Base-by-base conservation (phyloP, 2,329 filamentous ascomycete genomes). In the Aureobasidium pullulans region DNA sequence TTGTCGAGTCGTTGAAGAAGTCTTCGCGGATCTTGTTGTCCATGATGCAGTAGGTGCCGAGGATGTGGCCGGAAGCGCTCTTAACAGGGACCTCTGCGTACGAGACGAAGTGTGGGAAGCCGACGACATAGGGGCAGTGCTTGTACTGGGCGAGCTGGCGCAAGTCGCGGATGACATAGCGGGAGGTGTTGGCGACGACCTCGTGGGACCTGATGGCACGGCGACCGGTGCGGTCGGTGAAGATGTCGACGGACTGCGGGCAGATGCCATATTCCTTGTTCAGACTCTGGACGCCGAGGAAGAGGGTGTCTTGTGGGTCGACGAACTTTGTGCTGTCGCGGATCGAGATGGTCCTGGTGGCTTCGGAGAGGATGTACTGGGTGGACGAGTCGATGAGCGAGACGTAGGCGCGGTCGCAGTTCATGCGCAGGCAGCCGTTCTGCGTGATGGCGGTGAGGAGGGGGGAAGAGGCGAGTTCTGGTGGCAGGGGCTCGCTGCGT, bases 351-450 rank as follows among this genome's bases (percentile, higher is more conserved):
- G 64, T 58, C 16, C 69, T 64, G 1, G 72, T 74, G 6, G 72
- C 71, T 62, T 75, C 73, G 28, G 71, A 71, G 6, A 75, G 65
- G 34, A 75, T 67, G 50, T 73, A 70, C 57, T 74, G 70, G 19
- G 64, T 62, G 8, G 65, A 57, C 2, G 64, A 64, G 58, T 74
- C 72, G 44, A 75, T 64, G 9, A 75, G 63, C 3, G 72, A 74
- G 3, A 75, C 64, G 64, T 72, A 67, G 32, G 71, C 66, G 16
- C 72, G 67, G 29, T 66, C 61, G 15, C 64, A 68, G n/a, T 66
- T 62, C 42, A 74, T 65, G 15, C 71, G 67, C 32, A 73, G 63
- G 2, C 70, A 64, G 3, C 69, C 70, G 34, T 73, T 65, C 61
- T 75, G 73, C 23, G 67, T 70, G 49, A 73, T 44, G 28, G 61